These are phyloP conservation scores for Punctularia strigosozonata DNA, from an alignment of 768 basidiomycete species.

Conservation along the genomic window DNA sequence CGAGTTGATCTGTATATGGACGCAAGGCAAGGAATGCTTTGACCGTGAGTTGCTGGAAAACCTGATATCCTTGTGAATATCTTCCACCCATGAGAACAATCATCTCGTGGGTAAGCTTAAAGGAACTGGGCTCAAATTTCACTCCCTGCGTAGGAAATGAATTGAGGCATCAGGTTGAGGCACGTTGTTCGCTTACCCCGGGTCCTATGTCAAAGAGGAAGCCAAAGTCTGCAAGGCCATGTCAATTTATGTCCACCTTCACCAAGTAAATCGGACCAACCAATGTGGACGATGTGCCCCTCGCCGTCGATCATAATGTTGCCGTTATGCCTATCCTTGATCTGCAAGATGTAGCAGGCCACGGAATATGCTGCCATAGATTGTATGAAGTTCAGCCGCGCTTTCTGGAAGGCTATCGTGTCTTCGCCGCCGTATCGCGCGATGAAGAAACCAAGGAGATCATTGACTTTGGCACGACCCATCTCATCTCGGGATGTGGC, in stretches of 20 bases:
- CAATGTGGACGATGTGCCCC: constrained; percentile 94
- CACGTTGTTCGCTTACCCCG: constrained; percentile 37
- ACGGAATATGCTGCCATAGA: constrained; percentile 99
- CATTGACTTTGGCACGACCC: constrained; percentile 97
- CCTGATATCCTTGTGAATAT: constrained; percentile 85
- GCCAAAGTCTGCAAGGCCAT: constrained; percentile 61
- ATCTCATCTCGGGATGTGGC: constrained; percentile 98
- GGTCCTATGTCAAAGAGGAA: constrained; percentile 97
- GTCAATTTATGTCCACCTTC: background rate
- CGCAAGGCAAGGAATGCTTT: constrained; percentile 96
- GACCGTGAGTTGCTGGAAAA: constrained; percentile 88
- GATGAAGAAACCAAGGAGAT: constrained; percentile 87
- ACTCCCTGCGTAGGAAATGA: constrained; percentile 50
- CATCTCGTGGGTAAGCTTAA: constrained; percentile 99
- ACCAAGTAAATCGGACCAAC: constrained; percentile 28
- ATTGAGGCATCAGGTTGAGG: background rate
- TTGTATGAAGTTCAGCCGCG: constrained; percentile 92
- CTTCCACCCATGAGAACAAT: constrained; percentile 94
- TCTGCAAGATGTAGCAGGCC: constrained; percentile 94
- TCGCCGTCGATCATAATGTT: constrained; percentile 99
- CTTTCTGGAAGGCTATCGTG: constrained; percentile 81
- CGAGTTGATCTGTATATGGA: constrained; percentile 85
- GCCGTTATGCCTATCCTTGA: constrained; percentile 98
- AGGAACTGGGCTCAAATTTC: constrained; percentile 96
- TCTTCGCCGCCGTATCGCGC: constrained; percentile 89